Evolutionary conservation across 2,329 filamentous ascomycete genomes (phyloP).

Genomic region (Fusarium abutilonis): DNA sequence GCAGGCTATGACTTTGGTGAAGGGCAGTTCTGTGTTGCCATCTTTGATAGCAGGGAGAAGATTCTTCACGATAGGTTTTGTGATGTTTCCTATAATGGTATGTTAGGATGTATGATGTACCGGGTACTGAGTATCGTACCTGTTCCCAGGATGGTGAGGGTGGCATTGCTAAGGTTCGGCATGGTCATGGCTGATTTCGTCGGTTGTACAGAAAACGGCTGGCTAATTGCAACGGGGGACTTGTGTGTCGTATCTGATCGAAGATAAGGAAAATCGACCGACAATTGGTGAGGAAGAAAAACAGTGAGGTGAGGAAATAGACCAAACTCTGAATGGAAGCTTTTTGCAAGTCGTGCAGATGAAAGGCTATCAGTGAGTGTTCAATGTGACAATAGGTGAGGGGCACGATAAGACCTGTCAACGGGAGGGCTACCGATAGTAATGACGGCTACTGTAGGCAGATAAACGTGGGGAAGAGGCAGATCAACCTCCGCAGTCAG

Average conservation of each 20-base stretch:
- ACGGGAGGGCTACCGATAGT: constrained; percentile 28
- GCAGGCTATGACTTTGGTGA: constrained; percentile 44
- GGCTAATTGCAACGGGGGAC: neutral
- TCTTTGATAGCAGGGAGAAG: constrained; percentile 26
- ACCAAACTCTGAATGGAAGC: constrained; percentile 31
- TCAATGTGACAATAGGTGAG: neutral
- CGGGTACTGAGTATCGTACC: constrained; percentile 13
- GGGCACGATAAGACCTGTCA: constrained; percentile 3
- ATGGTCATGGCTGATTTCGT: constrained; percentile 10
- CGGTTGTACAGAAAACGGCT: neutral
- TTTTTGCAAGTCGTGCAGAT: constrained; percentile 30
- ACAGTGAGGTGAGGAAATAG: neutral
- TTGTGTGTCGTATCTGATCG: neutral
- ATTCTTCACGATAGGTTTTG: constrained; percentile 45
- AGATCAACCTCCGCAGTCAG: constrained; percentile 1
- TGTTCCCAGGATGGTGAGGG: constrained; percentile 42
- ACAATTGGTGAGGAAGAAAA: neutral
- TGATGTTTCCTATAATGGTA: constrained; percentile 45
- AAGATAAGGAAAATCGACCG: neutral
- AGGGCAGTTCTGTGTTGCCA: constrained; percentile 28
- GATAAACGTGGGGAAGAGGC: constrained; percentile 12
- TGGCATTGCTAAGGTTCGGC: constrained; percentile 30
- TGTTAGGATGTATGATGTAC: neutral
- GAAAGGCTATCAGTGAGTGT: constrained; percentile 20
- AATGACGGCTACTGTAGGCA: neutral